These are phyloP conservation scores for Entophlyctis luteolus DNA, from an alignment of 192 early-diverging fungal species.

Conservation along the genomic window DNA sequence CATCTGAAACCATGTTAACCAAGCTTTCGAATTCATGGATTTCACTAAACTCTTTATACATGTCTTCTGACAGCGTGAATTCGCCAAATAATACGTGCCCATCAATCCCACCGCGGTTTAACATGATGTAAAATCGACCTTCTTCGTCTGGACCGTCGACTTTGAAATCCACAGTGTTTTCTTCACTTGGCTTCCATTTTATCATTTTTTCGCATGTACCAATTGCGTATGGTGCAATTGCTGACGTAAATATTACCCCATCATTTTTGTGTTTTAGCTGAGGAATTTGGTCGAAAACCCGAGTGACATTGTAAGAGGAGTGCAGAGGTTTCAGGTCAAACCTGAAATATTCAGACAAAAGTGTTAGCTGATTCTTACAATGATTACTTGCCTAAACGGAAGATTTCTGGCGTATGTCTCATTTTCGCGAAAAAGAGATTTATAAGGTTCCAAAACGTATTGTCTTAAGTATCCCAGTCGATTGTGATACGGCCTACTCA, in stretches of 20 bases:
- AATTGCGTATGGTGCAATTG: constrained; percentile 42
- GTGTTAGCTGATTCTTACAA: neutral
- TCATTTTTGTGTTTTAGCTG: constrained; percentile 64
- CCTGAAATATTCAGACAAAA: constrained; percentile 12
- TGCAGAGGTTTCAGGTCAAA: constrained; percentile 49
- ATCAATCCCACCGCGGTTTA: constrained; percentile 17
- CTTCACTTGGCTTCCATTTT: constrained; percentile 62
- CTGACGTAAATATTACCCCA: constrained; percentile 68
- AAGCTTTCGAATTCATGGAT: neutral
- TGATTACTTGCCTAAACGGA: constrained; percentile 51
- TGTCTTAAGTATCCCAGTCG: constrained; percentile 68
- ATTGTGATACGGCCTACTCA: constrained; percentile 54
- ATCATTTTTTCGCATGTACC: constrained; percentile 59
- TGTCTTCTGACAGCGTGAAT: constrained; percentile 33
- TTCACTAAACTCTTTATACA: constrained; percentile 30
- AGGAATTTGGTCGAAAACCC: constrained; percentile 63
- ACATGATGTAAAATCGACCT: constrained; percentile 29
- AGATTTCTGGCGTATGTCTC: constrained; percentile 34
- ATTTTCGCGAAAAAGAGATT: constrained; percentile 39
- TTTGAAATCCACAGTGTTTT: constrained; percentile 60
- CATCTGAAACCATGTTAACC: constrained; percentile 11
- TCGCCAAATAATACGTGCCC: constrained; percentile 36
- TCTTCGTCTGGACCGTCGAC: constrained; percentile 32
- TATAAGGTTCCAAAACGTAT: constrained; percentile 65
- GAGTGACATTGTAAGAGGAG: constrained; percentile 39